Conservation (phyloP, 75 land plant species). For the Cryptomeria japonica region DNA sequence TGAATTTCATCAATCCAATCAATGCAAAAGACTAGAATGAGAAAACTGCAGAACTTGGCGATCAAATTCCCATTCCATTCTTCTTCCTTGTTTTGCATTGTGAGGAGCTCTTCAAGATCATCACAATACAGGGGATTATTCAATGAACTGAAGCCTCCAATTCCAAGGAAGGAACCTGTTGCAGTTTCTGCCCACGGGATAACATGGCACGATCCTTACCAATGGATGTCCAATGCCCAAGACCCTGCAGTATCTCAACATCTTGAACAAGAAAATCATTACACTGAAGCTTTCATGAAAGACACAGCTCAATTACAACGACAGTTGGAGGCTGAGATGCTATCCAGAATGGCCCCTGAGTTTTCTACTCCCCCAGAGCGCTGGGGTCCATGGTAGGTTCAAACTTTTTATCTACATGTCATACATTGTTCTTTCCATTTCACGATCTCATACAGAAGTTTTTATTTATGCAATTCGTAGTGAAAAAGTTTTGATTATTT, state of each 20-base stretch:
- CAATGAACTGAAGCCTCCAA: conserved; percentile 39
- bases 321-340: conserved; percentile 66
- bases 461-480: neutral
- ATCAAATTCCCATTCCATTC: neutral
- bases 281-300: conserved; percentile 75
- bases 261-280: conserved; percentile 65
- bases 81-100: neutral
- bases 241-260: conserved; percentile 59
- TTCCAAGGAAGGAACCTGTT: conserved; percentile 63
- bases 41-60: neutral
- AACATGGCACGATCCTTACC: conserved; percentile 82
- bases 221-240: conserved; percentile 72
- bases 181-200: conserved; percentile 58
- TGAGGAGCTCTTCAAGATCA: neutral
- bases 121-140: neutral
- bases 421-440: neutral
- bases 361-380: conserved; percentile 82
- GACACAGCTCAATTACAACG: conserved; percentile 49
- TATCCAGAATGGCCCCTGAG: conserved; percentile 46
- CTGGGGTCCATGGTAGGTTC: conserved; percentile 83
- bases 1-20: neutral
- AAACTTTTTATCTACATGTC: neutral
- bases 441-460: neutral
- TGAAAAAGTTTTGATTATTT: neutral
- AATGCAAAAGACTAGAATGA: neutral